phyloP scores from a whole-genome alignment of 2,329 filamentous ascomycete species.

The Rhynchosporium agropyri region DNA sequence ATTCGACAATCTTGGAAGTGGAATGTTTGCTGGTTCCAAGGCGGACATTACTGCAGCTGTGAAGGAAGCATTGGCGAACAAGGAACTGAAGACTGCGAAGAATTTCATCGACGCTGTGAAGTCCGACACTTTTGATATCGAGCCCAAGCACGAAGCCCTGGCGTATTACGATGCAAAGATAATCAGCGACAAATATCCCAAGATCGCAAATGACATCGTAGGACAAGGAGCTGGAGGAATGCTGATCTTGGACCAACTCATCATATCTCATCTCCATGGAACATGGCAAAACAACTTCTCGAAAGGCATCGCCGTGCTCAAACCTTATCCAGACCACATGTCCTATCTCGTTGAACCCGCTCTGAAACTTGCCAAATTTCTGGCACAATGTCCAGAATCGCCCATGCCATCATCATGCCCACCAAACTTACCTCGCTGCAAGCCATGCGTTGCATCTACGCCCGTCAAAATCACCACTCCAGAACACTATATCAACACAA shows the following conservation, averaged over 20 bases:
- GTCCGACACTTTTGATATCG: constrained; percentile 63
- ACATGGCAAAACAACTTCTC: constrained; percentile 82
- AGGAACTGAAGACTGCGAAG: constrained; percentile 58
- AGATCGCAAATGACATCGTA: constrained; percentile 64
- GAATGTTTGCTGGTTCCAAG: constrained; percentile 72
- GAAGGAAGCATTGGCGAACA: constrained; percentile 59
- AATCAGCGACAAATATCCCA: constrained; percentile 67
- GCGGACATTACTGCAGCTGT: constrained; percentile 65
- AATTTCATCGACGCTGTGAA: constrained; percentile 65
- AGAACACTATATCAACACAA: constrained; percentile 70
- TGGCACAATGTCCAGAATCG: constrained; percentile 73
- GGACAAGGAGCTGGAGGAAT: constrained; percentile 63
- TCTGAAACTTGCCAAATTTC: constrained; percentile 70
- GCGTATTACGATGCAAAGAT: constrained; percentile 73
- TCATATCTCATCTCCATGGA: constrained; percentile 82
- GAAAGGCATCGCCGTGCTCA: constrained; percentile 77
- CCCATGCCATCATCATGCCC: constrained; percentile 80
- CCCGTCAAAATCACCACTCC: constrained; percentile 69
- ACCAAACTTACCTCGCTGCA: constrained; percentile 76
- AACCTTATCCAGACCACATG: constrained; percentile 76
- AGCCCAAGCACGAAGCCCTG: constrained; percentile 66
- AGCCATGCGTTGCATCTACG: constrained; percentile 67
- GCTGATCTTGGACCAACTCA: constrained; percentile 68
- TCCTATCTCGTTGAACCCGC: constrained; percentile 72
- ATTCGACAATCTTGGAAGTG: constrained; percentile 71